Percentiles rank a stretch among this genome's conserved stretches.
phyloP scores from a whole-genome alignment of 2,329 filamentous ascomycete genomes.

The Cordyceps militaris region DNA sequence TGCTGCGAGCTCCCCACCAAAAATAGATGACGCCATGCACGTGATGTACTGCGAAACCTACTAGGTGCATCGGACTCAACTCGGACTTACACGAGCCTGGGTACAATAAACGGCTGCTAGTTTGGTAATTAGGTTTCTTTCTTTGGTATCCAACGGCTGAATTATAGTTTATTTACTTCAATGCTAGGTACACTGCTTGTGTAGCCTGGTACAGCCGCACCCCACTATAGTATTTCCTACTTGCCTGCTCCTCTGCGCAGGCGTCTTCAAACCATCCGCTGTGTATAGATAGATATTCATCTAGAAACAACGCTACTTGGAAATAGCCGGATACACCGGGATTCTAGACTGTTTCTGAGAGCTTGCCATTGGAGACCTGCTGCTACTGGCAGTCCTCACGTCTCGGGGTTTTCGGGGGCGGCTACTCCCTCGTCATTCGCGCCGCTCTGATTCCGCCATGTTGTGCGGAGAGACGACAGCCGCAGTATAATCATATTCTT shows the following conservation, averaged over 20 bases:
- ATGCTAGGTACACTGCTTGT: background rate
- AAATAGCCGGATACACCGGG: background rate
- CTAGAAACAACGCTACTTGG: background rate
- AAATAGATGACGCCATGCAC: conserved; percentile 8
- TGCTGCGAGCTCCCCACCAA: conserved; percentile 8
- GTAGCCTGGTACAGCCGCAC: background rate
- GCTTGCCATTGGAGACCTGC: background rate
- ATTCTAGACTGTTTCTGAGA: background rate
- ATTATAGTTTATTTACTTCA: background rate
- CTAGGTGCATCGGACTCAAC: background rate
- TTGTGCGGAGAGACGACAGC: background rate
- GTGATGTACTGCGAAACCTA: background rate
- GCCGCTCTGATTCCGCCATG: background rate
- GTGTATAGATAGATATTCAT: background rate
- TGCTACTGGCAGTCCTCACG: background rate
- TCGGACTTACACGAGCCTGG: background rate
- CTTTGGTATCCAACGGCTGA: background rate
- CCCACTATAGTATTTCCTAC: background rate
- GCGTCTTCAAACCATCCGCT: background rate
- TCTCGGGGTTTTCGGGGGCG: background rate
- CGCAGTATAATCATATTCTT: background rate
- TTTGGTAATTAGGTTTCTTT: background rate
- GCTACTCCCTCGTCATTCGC: background rate
- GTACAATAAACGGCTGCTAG: background rate
- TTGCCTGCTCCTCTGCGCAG: background rate